Evolutionary conservation across 1,284 basidiomycete genomes (phyloP).

Genomic region (Caloboletus inedulis): DNA sequence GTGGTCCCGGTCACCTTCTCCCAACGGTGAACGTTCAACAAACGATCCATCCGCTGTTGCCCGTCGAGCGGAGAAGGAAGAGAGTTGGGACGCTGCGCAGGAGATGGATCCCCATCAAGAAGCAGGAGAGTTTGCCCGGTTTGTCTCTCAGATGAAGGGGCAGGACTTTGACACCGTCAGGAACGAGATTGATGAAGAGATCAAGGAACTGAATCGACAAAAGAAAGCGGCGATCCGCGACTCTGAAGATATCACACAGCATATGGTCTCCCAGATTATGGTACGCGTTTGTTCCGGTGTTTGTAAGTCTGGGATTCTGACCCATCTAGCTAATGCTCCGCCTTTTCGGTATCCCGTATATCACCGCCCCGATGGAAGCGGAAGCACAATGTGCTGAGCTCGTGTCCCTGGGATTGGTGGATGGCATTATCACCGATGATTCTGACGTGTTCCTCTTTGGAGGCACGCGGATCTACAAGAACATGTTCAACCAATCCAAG

Average conservation of each 20-base stretch:
- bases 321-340: constrained; percentile 73
- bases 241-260: constrained; percentile 91
- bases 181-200: constrained; percentile 90
- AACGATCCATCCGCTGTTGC: constrained; percentile 1
- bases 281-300: constrained; percentile 38
- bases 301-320: constrained; percentile 4
- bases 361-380: constrained; percentile 99
- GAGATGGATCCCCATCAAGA: constrained; percentile 83
- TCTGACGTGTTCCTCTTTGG: constrained; percentile 99
- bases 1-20: constrained; percentile 49
- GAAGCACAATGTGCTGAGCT: constrained; percentile 98
- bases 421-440: constrained; percentile 99
- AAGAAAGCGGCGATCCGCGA: constrained; percentile 88
- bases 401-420: constrained; percentile 80
- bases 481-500: constrained; percentile 99
- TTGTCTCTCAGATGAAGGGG: constrained; percentile 87
- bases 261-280: constrained; percentile 97
- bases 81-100: constrained; percentile 67
- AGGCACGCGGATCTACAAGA: constrained; percentile 90
- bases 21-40: constrained; percentile 7
- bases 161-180: constrained; percentile 78
- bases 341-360: constrained; percentile 96
- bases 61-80: constrained; percentile 21
- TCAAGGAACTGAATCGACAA: constrained; percentile 77
- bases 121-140: constrained; percentile 88